These are phyloP conservation scores for Argentina anserina DNA, from an alignment of 306 rosid genomes.

Conservation along the genomic window DNA sequence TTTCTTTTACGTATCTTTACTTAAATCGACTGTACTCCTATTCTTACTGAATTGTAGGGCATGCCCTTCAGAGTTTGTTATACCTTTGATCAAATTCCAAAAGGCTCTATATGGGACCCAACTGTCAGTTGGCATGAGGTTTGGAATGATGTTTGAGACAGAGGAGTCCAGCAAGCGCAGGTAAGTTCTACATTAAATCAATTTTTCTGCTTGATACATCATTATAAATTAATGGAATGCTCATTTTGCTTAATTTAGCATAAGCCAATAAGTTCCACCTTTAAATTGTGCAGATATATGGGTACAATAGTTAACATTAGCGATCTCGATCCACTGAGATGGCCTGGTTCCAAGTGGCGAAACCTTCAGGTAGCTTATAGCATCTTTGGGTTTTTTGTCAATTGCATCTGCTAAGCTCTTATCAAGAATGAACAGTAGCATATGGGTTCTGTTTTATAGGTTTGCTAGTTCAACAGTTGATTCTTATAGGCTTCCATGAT, in stretches of 20 bases:
- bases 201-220: neutral
- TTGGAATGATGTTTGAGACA: conserved; percentile 99
- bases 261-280: conserved; percentile 1
- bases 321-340: conserved; percentile 89
- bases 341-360: conserved; percentile 98
- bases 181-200: conserved; percentile 32
- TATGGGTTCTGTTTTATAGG: neutral
- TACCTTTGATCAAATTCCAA: conserved; percentile 71
- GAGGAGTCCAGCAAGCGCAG: conserved; percentile 97
- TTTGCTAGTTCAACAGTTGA: conserved; percentile 4
- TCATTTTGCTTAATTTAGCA: neutral
- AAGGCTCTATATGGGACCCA: conserved; percentile 81
- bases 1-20: neutral
- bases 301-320: conserved; percentile 77
- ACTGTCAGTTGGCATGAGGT: conserved; percentile 93
- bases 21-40: conserved; percentile 1
- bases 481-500: neutral
- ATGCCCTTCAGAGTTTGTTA: conserved; percentile 92
- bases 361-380: conserved; percentile 69
- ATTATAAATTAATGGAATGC: neutral
- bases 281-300: conserved; percentile 63
- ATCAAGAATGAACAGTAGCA: neutral
- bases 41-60: conserved; percentile 54
- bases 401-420: neutral
- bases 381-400: neutral